Percentiles rank a stretch among this genome's conserved stretches.
Conservation (phyloP, 2,329 filamentous ascomycete species). For the Diplocarpon rosae region DNA sequence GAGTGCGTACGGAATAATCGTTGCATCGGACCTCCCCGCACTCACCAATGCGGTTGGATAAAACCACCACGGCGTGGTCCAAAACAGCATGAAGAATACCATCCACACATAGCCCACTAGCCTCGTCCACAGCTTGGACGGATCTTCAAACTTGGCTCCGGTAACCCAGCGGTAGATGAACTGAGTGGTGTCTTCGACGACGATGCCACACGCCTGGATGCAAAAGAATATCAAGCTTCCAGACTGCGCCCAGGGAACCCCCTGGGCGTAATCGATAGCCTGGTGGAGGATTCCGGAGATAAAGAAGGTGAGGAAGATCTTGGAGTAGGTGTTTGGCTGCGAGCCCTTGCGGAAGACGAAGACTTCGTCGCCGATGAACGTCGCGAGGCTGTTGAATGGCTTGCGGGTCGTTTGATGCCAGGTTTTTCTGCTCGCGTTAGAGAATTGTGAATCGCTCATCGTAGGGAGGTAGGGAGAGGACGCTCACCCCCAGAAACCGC, state of each 20-base stretch:
- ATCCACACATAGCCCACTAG: conserved; percentile 15
- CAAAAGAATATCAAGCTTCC: conserved; percentile 22
- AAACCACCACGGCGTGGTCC: conserved; percentile 5
- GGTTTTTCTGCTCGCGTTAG: too few species aligned
- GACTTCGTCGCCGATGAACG: neutral
- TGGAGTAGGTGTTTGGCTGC: conserved; percentile 22
- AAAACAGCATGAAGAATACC: conserved; percentile 10
- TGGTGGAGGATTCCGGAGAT: conserved; percentile 24
- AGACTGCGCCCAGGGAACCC: conserved; percentile 11
- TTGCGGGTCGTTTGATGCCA: conserved; percentile 7
- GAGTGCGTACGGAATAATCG: neutral
- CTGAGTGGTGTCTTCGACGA: conserved; percentile 26
- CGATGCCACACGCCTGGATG: conserved; percentile 18
- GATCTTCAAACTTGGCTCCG: neutral
- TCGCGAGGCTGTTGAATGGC: neutral
- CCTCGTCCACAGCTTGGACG: conserved; percentile 2
- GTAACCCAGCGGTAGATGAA: conserved; percentile 12
- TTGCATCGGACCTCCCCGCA: neutral
- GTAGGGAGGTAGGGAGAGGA: neutral
- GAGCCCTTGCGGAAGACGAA: conserved; percentile 2
- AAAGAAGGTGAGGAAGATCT: conserved; percentile 24
- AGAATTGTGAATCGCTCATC: neutral
- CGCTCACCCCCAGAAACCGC: conserved; percentile 9
- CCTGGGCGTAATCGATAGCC: conserved; percentile 11
- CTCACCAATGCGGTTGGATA: conserved; percentile 1